phyloP scores from a whole-genome alignment of 345 rosid species.

The Euphorbia lathyris region DNA sequence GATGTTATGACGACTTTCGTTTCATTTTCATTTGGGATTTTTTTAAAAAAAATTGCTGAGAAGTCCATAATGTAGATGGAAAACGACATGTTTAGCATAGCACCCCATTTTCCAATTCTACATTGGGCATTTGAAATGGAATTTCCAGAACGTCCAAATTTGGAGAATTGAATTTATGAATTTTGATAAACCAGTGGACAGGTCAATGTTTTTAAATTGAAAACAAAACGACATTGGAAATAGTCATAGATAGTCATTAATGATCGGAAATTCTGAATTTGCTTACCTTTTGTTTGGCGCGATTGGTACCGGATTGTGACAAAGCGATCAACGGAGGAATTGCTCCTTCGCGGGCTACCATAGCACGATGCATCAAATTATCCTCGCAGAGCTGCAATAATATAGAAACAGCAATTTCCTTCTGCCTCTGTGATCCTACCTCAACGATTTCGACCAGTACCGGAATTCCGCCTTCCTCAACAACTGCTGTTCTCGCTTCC shows the following conservation, averaged over 20 bases:
- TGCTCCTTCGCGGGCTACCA: slow-evolving; percentile 94
- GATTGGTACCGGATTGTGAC: slow-evolving; percentile 77
- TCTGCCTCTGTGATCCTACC: slow-evolving; percentile 81
- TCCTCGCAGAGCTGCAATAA: slow-evolving; percentile 72
- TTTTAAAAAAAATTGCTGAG: too few relatives aligned
- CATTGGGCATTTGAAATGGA: not conserved
- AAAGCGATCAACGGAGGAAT: slow-evolving; percentile 86
- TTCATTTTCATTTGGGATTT: too few relatives aligned
- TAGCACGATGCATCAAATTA: slow-evolving; percentile 49
- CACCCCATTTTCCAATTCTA: not conserved
- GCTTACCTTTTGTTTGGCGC: slow-evolving; percentile 81
- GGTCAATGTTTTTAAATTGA: not conserved
- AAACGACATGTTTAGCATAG: not conserved
- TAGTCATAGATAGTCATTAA: slow-evolving; percentile 20
- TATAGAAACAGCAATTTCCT: slow-evolving; percentile 73
- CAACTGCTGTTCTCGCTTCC: slow-evolving; percentile 69
- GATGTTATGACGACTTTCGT: too few relatives aligned
- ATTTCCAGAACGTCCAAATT: not conserved
- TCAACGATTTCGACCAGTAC: slow-evolving; percentile 89
- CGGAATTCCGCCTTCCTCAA: slow-evolving; percentile 88
- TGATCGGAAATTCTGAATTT: not conserved
- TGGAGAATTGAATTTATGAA: not conserved
- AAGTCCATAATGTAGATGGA: not conserved
- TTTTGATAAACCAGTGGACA: too few relatives aligned
- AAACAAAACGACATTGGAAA: slow-evolving; percentile 1